Evolutionary conservation across 306 rosid genomes (phyloP), one percentile per base, ranked within the genome.

Genomic region (Castanospermum australe): DNA sequence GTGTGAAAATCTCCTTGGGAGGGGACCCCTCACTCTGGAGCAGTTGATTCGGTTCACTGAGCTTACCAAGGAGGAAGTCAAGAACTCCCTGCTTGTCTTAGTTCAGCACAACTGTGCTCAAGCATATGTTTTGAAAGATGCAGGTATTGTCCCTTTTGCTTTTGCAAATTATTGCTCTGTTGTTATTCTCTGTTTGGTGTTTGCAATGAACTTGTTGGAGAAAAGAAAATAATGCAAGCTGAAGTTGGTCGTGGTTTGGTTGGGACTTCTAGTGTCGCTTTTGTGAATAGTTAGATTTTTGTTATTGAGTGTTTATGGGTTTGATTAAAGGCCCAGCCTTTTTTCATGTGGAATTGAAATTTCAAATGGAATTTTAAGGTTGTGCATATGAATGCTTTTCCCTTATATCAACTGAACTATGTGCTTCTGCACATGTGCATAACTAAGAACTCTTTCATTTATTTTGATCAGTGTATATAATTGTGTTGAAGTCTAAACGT

Each of bases 51-150:
- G 88, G 36, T 88, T 61, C 82, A 86, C 95, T 8, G 89, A 87
- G 73, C 89, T 90, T 67, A 88, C 82, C 25, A 82, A 87, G 18
- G 82, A 81, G 64, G 91, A 86, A 81, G 88, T 88, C 61, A 90
- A 88, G 80, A 90, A 86, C 77, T 88, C 92, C 35, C 84, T 90
- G 25, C 92, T 90, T 38, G 84, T 90, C 62, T 84, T 90, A 38
- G 86, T 88, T 73, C 94, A 90, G 70, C 92, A 90, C 76, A 90
- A 90, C 67, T 88, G 92, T 77, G 91, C 88, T 30, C 95, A 90
- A 84, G 81, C 91, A 14, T 90, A 76, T 77, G 45, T 83, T 64
- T 17, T 54, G 11, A 75, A 80, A 18, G 73, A 84, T 36, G 76
- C 81, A 39, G 85, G 88, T 83, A 38, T 57, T 44, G 9, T 57